Conservation (phyloP, 495 filamentous ascomycete genomes). For the Physcia stellaris region DNA sequence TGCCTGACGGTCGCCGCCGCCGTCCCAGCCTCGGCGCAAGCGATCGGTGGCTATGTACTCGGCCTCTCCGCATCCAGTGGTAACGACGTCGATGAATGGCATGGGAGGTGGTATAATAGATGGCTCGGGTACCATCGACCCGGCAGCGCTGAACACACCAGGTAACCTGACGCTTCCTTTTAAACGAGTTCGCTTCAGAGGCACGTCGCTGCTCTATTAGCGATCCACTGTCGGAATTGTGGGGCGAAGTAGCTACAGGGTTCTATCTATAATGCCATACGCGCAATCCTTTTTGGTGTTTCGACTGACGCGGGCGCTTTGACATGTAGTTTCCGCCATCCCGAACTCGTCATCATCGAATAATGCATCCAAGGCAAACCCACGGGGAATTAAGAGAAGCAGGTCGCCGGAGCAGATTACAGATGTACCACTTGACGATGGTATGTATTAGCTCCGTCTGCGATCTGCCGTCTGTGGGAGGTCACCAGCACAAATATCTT, state of each 20-base stretch:
- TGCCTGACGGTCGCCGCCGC: constrained; percentile 9
- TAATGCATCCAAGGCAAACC: constrained; percentile 36
- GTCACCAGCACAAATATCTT: not conserved
- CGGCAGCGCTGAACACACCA: constrained; percentile 53
- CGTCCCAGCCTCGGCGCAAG: constrained; percentile 17
- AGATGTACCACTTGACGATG: constrained; percentile 63
- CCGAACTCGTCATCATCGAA: constrained; percentile 30
- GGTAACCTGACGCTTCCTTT: too few relatives aligned
- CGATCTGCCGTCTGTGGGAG: constrained; percentile 6
- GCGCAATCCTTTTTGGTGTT: not conserved
- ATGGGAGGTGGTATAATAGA: constrained; percentile 51
- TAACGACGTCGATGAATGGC: constrained; percentile 44
- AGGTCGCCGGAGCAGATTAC: constrained; percentile 67
- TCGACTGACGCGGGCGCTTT: constrained; percentile 12
- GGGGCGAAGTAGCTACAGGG: too few relatives aligned
- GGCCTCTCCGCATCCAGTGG: constrained; percentile 32
- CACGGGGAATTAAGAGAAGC: constrained; percentile 84
- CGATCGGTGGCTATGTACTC: constrained; percentile 43
- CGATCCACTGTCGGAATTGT: too few relatives aligned
- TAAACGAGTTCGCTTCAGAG: too few relatives aligned
- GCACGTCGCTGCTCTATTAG: too few relatives aligned
- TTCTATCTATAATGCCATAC: too few relatives aligned
- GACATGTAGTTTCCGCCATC: constrained; percentile 29
- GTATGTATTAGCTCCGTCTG: constrained; percentile 41
- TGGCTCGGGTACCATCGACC: constrained; percentile 69